Base-by-base conservation (phyloP, 1,139 yeast species). In the Taiozyma sp. region DNA sequence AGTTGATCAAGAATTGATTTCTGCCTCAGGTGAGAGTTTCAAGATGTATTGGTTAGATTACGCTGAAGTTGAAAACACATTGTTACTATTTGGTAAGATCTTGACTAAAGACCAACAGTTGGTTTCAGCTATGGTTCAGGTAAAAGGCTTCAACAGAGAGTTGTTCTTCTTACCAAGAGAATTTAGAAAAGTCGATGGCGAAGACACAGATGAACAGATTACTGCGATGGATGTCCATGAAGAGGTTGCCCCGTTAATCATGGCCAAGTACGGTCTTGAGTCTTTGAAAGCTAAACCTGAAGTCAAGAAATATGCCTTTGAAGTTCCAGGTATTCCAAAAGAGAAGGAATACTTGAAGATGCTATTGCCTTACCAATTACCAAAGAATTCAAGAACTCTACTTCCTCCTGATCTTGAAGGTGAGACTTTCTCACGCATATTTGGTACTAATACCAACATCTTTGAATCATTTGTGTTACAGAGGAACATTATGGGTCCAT, bases 401-500 rank as follows among this genome's bases (percentile, higher is more conserved):
- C 66, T 86, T 53, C 95, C 96, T 3, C 59, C 83, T 1, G 84
- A 82, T 51, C 66, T 85, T 38, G 81, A 80, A 55, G 96, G 97
- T 53, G 83, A 80, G 49, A 87, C 96, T 0, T 92, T 88, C 65
- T 72, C 78, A 24, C 87, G 80, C 54, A 89, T 90, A 4, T 91
- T 92, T 70, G 99, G 99, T 46, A 76, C 90, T 5, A 80, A 77
- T 54, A 71, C 95, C 3, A 78, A 78, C 52, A 74, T 89, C 42
- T 91, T 93, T 68, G 99, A 93, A 70, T 79, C 90, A 14, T 90
- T 93, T 70, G 96, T 90, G 13, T 65, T 91, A 32, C 89, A 87
- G 65, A 79, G 88, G 60, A 84, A 86, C 58, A 77, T 93, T 43
- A 91, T 91, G 97, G 99, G 99, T 7, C 99, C 99, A 1, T 91